phyloP scores from a whole-genome alignment of 179 eudicot genomes.

The Heliamphora ciliata region DNA sequence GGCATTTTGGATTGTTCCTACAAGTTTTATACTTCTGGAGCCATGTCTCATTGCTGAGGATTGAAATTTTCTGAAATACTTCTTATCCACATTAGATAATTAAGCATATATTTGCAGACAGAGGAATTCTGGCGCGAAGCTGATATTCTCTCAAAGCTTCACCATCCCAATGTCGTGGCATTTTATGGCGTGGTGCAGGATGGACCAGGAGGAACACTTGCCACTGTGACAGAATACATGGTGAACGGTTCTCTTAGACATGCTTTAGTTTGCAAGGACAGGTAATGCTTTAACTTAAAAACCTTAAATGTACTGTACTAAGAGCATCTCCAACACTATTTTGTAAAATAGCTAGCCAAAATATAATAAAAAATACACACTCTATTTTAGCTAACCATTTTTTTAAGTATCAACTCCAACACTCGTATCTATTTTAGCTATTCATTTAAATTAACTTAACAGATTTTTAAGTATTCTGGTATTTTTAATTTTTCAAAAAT shows the following conservation, averaged over 20 bases:
- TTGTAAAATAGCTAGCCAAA: no score
- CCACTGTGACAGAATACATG: constrained; percentile 35
- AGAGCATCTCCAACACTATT: no score
- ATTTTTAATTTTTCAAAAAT: no score
- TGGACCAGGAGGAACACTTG: constrained; percentile 32
- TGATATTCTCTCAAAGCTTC: constrained; percentile 30
- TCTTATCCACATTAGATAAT: neutral
- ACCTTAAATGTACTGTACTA: neutral
- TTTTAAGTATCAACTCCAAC: no score
- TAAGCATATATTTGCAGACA: constrained; percentile 13
- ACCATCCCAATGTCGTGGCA: constrained; percentile 39
- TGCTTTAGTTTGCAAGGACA: constrained; percentile 30
- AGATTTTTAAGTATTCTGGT: no score
- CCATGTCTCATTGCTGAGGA: neutral
- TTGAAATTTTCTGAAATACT: neutral
- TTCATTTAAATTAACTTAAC: no score
- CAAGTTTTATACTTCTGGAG: neutral
- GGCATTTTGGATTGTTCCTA: neutral
- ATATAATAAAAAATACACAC: no score
- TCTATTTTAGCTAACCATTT: no score
- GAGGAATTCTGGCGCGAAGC: constrained; percentile 33
- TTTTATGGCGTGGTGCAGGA: constrained; percentile 34
- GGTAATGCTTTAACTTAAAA: constrained; percentile 15
- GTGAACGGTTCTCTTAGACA: constrained; percentile 33
- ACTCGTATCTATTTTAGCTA: no score